Base-by-base conservation (phyloP, 1,284 basidiomycete genomes). In the Malassezia dermatis region DNA sequence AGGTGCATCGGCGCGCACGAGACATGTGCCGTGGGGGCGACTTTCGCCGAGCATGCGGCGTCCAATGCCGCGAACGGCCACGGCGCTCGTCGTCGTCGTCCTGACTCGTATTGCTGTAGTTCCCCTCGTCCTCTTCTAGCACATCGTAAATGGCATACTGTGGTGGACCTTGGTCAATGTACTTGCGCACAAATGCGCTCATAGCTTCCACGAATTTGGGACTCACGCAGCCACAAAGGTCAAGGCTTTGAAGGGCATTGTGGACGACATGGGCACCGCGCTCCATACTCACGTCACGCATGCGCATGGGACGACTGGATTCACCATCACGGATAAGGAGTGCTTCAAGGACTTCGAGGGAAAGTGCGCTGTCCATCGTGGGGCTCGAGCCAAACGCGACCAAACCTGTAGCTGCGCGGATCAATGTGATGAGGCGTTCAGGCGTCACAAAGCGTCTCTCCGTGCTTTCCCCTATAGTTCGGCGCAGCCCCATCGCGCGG, bases 181-280 rank as follows among this genome's bases (percentile, higher is more conserved):
- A 82, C 44, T 80, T 81, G 52, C 81, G 79, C 58, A 89, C 88
- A 70, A 95, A 91, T 55, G 87, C 84, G 32, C 81, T 80, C 63
- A 94, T 81, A 0, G 86, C 88, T 60, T 84, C 82, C 55, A 86
- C 84, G 67, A 95, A 95, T 6, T 86, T 84, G 17, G 82, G 81
- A 69, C 88, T 90, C 70, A 95, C 86, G 74, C 93, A 96, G 63
- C 90, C 91, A 19, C 90, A 95, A 49, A 96, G 77, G 73, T 98
- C 93, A 32, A 94, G 79, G 2, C 90, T 89, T 73, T 90, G 84
- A 6, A 98, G 79, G 53, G 66, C 64, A 54, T 66, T 69, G 52
- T 67, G 64, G 19, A 62, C 53, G 4, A 54, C 59, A 28, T 13
- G 30, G 19, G 43, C 56, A 46, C 41, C 59, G 8, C 71, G 58